Conservation (phyloP, 176 grass and related monocot species). For the Musa acuminata region DNA sequence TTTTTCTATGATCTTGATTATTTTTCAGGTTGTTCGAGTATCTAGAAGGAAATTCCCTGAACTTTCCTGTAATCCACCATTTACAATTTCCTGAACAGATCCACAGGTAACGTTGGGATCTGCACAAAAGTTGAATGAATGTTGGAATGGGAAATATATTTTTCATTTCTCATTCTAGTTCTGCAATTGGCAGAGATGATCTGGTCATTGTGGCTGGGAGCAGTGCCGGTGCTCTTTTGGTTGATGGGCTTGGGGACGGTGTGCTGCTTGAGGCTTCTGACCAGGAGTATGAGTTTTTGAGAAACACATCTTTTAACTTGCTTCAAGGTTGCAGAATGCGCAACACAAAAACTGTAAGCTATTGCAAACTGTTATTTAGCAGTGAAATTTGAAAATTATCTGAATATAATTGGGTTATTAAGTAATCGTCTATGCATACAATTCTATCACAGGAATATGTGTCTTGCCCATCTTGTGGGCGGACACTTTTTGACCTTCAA, state of each 20-base stretch:
- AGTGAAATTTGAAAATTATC: neutral
- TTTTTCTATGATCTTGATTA: constrained; percentile 15
- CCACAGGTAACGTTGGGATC: constrained; percentile 32
- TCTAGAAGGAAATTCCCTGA: constrained; percentile 60
- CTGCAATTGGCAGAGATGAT: constrained; percentile 62
- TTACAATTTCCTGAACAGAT: constrained; percentile 60
- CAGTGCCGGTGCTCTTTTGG: constrained; percentile 79
- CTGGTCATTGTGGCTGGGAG: constrained; percentile 81
- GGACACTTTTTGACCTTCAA: constrained; percentile 92
- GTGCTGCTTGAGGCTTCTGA: constrained; percentile 66
- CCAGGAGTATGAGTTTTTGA: constrained; percentile 84
- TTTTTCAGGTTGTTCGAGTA: constrained; percentile 82
- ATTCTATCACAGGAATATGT: constrained; percentile 62
- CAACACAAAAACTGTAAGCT: constrained; percentile 96
- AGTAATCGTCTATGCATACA: neutral
- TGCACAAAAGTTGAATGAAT: neutral
- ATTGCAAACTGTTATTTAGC: constrained; percentile 6
- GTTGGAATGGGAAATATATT: neutral
- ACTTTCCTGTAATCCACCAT: constrained; percentile 88
- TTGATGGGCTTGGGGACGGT: constrained; percentile 93
- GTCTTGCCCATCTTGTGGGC: constrained; percentile 86
- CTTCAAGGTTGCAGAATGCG: constrained; percentile 98
- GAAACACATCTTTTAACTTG: constrained; percentile 94
- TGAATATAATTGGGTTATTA: neutral
- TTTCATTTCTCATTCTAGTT: constrained; percentile 21